A percentile compares a stretch with the other conserved stretches of the same genome.
Conservation (phyloP, 129 eudicot genomes). For the Flaveria linearis region DNA sequence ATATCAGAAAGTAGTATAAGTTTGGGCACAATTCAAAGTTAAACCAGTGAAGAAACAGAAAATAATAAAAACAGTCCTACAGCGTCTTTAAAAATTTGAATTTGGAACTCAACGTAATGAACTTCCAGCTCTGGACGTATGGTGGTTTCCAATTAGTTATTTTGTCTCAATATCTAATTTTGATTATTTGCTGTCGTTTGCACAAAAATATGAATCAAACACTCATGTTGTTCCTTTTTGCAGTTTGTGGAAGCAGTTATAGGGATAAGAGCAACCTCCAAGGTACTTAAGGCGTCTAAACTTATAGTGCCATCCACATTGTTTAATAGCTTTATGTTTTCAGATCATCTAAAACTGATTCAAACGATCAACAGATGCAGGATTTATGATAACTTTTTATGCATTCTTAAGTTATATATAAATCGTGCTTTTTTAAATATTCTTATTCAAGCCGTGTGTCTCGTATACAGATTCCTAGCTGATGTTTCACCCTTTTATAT, state of each 20-base stretch:
- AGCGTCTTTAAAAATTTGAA: neutral
- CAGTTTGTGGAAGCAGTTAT: constrained; percentile 91
- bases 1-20: neutral
- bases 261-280: constrained; percentile 63
- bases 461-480: neutral
- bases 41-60: neutral
- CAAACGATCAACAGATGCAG: neutral
- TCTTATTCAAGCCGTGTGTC: neutral
- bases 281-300: constrained; percentile 41
- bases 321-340: neutral
- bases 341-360: neutral
- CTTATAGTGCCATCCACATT: neutral
- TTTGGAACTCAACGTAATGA: neutral
- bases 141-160: neutral
- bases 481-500: neutral
- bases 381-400: neutral
- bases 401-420: neutral
- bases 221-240: constrained; percentile 25
- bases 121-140: neutral
- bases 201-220: neutral
- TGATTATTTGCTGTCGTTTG: constrained; percentile 2
- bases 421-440: neutral
- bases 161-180: neutral
- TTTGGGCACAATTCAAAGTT: neutral
- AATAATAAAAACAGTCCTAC: neutral